Base-by-base conservation (phyloP, 2,329 filamentous ascomycete genomes). In the Nannizziopsis barbatae region DNA sequence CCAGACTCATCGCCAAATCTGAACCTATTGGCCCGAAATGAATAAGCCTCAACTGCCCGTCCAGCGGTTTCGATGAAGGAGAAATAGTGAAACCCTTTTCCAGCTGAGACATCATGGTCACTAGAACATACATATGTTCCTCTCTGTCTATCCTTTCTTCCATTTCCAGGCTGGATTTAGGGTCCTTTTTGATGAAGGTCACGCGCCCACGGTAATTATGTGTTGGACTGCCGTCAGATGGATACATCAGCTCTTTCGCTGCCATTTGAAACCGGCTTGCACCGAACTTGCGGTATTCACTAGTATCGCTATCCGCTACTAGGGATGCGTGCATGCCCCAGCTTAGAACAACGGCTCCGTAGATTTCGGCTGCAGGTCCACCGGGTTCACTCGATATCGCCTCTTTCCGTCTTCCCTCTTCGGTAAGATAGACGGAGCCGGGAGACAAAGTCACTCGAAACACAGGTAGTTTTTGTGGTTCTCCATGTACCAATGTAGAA, bases 321-420 rank as follows among this genome's bases (percentile, higher is more conserved):
- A 96, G 75, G 37, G 83, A 81, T 27, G 89, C 86, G 60, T 96
- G 90, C 59, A 96, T 80, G 15, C 85, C 90, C 76, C 93, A 94
- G 63, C 84, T 92, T 39, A 82, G 83, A 1, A 96, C 89, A 17
- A 95, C 86, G 18, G 83, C 84, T 20, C 87, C 89, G 58, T 84
- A 76, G 2, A 75, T 58, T 3, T 56, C 61, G 44, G 55, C 60
- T 17, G 64, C 58, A 30, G 64, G 57, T 17, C 11, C 42, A 27
- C 27, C 36, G 12, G 15, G 27, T 27, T 35, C 38, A 9, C 5
- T 49, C 41, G 47, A 32, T 11, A 67, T 55, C 30, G 54, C 52
- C 22, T 56, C 55, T 33, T 59, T 58, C 75, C 69, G 10, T 71
- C 69, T 51, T 52, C 67, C 67, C 52, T 74, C 71, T 31, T 71